Conservation (phyloP, 1,139 yeast species). For the Saccharomycopsis hybrid region DNA sequence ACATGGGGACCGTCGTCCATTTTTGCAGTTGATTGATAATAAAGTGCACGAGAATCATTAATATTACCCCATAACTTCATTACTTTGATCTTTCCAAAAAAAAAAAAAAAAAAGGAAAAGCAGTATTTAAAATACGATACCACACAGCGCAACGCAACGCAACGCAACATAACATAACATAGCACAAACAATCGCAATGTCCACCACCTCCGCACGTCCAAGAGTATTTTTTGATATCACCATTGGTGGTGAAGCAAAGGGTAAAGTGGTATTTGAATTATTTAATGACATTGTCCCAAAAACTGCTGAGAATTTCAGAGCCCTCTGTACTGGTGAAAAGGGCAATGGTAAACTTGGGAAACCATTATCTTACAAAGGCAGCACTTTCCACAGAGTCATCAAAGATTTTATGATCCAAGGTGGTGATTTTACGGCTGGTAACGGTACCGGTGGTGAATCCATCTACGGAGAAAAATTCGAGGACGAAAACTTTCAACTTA, state of each 20-base stretch:
- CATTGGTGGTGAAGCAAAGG: constrained; percentile 57
- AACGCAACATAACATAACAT: no score
- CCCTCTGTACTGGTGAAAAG: constrained; percentile 84
- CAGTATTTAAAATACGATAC: no score
- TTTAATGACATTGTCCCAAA: constrained; percentile 81
- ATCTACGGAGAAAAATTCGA: constrained; percentile 94
- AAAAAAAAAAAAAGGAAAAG: no score
- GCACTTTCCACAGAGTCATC: constrained; percentile 87
- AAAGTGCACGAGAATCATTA: no score
- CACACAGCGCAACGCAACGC: no score
- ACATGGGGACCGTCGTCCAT: no score
- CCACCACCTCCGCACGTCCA: constrained; percentile 31
- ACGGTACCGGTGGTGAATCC: constrained; percentile 93
- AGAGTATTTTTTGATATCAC: constrained; percentile 73
- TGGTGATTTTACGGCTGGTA: constrained; percentile 87
- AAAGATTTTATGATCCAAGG: constrained; percentile 92
- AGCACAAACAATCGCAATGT: no score
- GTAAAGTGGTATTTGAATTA: constrained; percentile 71
- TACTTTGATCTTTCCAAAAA: no score
- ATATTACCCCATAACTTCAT: no score
- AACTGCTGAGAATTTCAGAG: constrained; percentile 89
- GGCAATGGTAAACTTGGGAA: constrained; percentile 59
- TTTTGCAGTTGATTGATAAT: no score
- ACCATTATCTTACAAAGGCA: constrained; percentile 69
- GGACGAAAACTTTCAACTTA: constrained; percentile 76